Conservation (phyloP, 2,329 filamentous ascomycete species). For the Coniochaeta prunicola region DNA sequence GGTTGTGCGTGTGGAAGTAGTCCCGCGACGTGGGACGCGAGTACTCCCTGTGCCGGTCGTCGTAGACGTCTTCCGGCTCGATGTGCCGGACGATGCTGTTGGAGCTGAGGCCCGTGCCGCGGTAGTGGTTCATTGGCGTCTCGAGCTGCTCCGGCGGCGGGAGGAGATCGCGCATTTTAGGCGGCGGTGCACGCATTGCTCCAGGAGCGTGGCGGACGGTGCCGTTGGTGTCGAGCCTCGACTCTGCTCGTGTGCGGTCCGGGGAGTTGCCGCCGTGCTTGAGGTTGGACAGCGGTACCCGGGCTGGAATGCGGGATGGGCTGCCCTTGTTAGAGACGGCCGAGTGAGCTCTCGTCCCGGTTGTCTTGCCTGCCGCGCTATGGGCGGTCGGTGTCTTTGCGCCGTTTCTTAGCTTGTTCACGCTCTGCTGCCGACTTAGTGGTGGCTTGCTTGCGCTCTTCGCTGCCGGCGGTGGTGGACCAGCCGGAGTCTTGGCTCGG, state of each 20-base stretch:
- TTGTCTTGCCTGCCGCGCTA: slow-evolving; percentile 21
- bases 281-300: slow-evolving; percentile 62
- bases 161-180: slow-evolving; percentile 81
- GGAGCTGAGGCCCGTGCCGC: slow-evolving; percentile 37
- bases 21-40: slow-evolving; percentile 26
- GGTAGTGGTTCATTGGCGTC: slow-evolving; percentile 41
- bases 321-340: slow-evolving; percentile 34
- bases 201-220: slow-evolving; percentile 48
- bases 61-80: slow-evolving; percentile 79
- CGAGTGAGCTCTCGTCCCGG: slow-evolving; percentile 14
- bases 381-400: slow-evolving; percentile 50
- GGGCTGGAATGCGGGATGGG: slow-evolving; percentile 62
- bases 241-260: slow-evolving; percentile 53
- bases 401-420: slow-evolving; percentile 29
- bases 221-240: slow-evolving; percentile 30
- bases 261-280: slow-evolving; percentile 73
- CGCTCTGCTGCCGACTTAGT: slow-evolving; percentile 29
- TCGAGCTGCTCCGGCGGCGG: slow-evolving; percentile 41
- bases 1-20: slow-evolving; percentile 33
- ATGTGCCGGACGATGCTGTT: slow-evolving; percentile 50
- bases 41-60: slow-evolving; percentile 44
- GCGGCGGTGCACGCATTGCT: slow-evolving; percentile 62
- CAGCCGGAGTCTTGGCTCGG: slow-evolving; percentile 69
- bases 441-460: slow-evolving; percentile 30
- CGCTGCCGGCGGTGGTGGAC: slow-evolving; percentile 40